Base-by-base conservation (phyloP, 257 asterid genomes). In the Ehretia macrophylla region DNA sequence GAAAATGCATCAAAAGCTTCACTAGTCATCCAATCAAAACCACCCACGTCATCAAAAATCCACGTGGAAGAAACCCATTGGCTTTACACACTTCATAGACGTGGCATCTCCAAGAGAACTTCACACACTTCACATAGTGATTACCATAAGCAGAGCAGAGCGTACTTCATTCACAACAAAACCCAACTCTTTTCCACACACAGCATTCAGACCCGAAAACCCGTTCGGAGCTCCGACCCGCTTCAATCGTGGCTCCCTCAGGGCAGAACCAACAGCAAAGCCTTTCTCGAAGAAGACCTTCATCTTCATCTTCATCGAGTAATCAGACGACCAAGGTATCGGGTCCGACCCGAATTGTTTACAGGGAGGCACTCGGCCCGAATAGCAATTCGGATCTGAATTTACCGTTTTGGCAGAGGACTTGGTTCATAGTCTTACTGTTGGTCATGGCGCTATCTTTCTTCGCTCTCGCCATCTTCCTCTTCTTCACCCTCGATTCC, bases 171-270 rank as follows among this genome's bases (percentile, higher is more conserved):
- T 39, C 13, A 19, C 20, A 17, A 11, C n/a, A n/a, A n/a, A 8
- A 19, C 35, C 17, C 50, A 67, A 50, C 38, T 46, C 67, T 42
- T 37, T 27, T 18, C 20, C 0, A n/a, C 55, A 14, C 16, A 57
- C 32, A 45, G 17, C 45, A 20, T 59, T 39, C 22, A 44, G 55
- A 27, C 63, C 64, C 67, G 14, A 52, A 68, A 11, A 6, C 13
- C 55, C 55, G 11, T 58, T 76, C 84, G 83, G 95, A 75, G 85
- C 87, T 84, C 85, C 87, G 21, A 32, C 64, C 47, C 67, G 57
- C 58, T 73, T 72, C 75, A 78, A 77, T 65, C 88, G 96, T 87
- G 97, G 96, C 97, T 90, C 53, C 97, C 62, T 72, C 95, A 65
- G 78, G 68, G 51, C 88, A 65, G 64, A 84, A 70, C 40, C 87